These are phyloP conservation scores for Cyberlindnera veronae DNA, from an alignment of 805 yeast genomes.

Conservation along the genomic window DNA sequence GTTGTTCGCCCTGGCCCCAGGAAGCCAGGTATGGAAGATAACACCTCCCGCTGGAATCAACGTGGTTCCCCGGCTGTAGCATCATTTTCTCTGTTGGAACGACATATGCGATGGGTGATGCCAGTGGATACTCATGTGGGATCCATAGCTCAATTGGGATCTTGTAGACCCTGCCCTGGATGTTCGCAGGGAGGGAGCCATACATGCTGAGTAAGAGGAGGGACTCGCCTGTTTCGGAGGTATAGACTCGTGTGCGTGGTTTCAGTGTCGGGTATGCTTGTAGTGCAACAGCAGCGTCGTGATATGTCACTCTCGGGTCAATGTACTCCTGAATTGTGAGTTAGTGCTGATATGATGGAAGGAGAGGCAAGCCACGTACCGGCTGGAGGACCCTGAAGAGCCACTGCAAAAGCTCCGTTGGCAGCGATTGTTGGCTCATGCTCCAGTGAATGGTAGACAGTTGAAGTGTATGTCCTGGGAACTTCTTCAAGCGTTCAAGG, in stretches of 20 bases:
- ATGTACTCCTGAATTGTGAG: slow-evolving; percentile 42
- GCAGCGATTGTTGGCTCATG: slow-evolving; percentile 14
- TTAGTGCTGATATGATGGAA: neutral
- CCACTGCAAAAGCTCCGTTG: slow-evolving; percentile 47
- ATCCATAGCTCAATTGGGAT: slow-evolving; percentile 73
- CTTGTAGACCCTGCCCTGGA: slow-evolving; percentile 31
- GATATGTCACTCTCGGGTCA: slow-evolving; percentile 55
- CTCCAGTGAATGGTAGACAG: neutral
- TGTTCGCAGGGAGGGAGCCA: slow-evolving; percentile 47
- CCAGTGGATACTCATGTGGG: slow-evolving; percentile 66
- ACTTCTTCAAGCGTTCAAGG: too few relatives aligned
- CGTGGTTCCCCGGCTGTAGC: slow-evolving; percentile 57
- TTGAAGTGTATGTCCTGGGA: too few relatives aligned
- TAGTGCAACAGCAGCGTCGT: slow-evolving; percentile 58
- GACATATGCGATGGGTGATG: slow-evolving; percentile 64
- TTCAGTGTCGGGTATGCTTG: slow-evolving; percentile 48
- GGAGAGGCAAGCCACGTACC: slow-evolving; percentile 26
- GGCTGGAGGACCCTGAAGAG: slow-evolving; percentile 52
- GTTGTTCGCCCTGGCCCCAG: slow-evolving; percentile 45
- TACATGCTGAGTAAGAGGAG: slow-evolving; percentile 58
- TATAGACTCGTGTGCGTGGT: slow-evolving; percentile 66
- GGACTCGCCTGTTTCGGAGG: slow-evolving; percentile 55
- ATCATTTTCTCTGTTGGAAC: slow-evolving; percentile 46
- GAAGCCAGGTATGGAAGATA: slow-evolving; percentile 60
- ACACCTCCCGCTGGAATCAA: slow-evolving; percentile 69